Percentiles rank a stretch among this genome's conserved stretches.
phyloP scores from a whole-genome alignment of 1,284 basidiomycete species.

The Pseudozyma tsukubaensis region DNA sequence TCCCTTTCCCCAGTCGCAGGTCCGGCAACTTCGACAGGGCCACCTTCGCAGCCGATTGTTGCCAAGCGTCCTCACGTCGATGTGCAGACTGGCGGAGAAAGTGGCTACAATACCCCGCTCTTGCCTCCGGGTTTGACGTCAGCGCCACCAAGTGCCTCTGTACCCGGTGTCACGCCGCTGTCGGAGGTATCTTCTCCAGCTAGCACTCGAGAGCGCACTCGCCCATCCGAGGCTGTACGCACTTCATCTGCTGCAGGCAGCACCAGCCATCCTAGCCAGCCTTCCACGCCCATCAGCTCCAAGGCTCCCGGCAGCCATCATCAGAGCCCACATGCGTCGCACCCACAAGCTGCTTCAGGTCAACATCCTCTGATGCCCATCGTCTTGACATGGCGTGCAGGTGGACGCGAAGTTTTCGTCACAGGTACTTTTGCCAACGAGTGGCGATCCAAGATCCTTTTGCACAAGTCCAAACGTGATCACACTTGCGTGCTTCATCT shows the following conservation, averaged over 20 bases:
- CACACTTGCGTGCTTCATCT: conserved; percentile 64
- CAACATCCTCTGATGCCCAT: conserved; percentile 39
- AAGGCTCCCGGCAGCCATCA: conserved; percentile 8
- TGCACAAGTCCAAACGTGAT: conserved; percentile 56
- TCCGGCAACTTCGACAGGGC: conserved; percentile 36
- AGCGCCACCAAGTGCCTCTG: conserved; percentile 42
- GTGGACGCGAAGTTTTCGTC: conserved; percentile 71
- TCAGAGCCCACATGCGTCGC: conserved; percentile 14
- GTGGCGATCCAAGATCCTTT: conserved; percentile 72
- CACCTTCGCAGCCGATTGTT: conserved; percentile 29
- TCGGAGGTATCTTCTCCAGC: conserved; percentile 25
- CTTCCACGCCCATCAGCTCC: conserved; percentile 33
- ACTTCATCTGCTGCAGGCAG: conserved; percentile 16
- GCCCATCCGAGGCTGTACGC: conserved; percentile 2
- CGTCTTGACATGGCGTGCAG: conserved; percentile 59
- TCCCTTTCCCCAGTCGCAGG: conserved; percentile 37
- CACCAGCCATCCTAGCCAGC: conserved; percentile 21
- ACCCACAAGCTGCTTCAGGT: conserved; percentile 10
- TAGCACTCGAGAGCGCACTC: conserved; percentile 3
- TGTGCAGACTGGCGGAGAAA: conserved; percentile 54
- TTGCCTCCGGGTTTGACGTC: conserved; percentile 51
- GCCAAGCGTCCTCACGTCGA: conserved; percentile 41
- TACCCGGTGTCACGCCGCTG: conserved; percentile 37
- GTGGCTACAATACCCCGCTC: conserved; percentile 53
- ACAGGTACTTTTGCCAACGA: conserved; percentile 75